Base-by-base conservation (phyloP, 495 filamentous ascomycete genomes). In the Neurospora sublineolata region DNA sequence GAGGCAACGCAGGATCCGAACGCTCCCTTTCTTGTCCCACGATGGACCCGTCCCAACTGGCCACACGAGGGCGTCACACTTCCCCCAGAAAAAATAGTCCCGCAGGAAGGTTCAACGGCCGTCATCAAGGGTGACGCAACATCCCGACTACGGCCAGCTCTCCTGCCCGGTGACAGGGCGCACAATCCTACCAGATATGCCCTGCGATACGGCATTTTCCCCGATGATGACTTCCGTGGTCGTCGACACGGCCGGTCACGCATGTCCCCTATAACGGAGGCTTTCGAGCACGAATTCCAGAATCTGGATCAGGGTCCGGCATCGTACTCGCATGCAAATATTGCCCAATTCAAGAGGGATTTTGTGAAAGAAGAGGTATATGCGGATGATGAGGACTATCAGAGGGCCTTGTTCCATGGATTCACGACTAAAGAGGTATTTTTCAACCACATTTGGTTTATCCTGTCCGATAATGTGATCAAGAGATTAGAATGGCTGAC, bases 401-500 rank as follows among this genome's bases (percentile, higher is more conserved):
- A 82, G 40, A 75, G 78, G 1, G 4, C 73, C 11, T 1, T 82
- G 0, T 76, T 80, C 10, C 0, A n/a, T 16, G 75, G 71, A 4
- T 0, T 78, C 37, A 81, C 79, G 36, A 81, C 78, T 1, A 78
- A 81, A 67, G 81, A 82, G 71, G 71, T 81, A 20, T 11, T 38
- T 1, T 71, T 38, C 18, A 11, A 37, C 37, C 52, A 14, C 2
- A 20, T 11, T 64, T 0, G 16, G 6, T 36, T 36, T 6, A 16
- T 27, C 44, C 69, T 64, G 6, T 0, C 37, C 11, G 11, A 12
- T 23, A 8, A 14, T 30, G 2, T 12, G 4, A 30, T 58, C 5
- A 14, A 30, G 20, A 7, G 11, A 14, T 14, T 0, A 14, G 46
- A 58, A 14, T 7, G 14, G n/a, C 42, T 60, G 20, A 60, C 27